Percentiles rank a stretch among this genome's conserved stretches.
These are phyloP conservation scores for Tolypocladium nubicola DNA, from an alignment of 2,329 filamentous ascomycete species.

Conservation along the genomic window DNA sequence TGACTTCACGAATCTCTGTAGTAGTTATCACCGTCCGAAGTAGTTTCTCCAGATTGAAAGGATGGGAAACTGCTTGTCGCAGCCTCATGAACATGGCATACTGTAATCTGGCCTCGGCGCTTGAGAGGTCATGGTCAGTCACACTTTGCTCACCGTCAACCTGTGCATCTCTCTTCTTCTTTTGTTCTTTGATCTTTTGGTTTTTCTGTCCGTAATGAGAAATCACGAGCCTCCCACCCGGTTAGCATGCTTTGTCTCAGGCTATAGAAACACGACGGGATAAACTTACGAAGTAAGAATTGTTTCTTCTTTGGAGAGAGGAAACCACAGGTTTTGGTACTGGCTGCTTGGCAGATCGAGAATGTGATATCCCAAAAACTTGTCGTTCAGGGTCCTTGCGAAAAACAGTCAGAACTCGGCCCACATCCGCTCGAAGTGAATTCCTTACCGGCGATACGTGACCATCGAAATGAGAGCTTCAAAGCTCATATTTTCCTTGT, in stretches of 20 bases:
- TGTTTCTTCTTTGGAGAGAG: slow-evolving; percentile 14
- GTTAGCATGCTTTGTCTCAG: too few species aligned
- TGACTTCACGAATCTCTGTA: background rate
- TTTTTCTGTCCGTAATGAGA: too few species aligned
- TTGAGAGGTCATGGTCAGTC: too few species aligned
- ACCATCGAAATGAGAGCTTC: slow-evolving; percentile 10
- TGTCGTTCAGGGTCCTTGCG: slow-evolving; percentile 14
- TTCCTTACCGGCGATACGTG: slow-evolving; percentile 17
- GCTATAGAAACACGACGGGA: too few species aligned
- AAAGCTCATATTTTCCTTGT: slow-evolving; percentile 6
- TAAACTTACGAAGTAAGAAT: slow-evolving; percentile 14
- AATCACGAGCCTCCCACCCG: too few species aligned
- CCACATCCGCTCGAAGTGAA: background rate
- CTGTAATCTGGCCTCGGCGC: too few species aligned
- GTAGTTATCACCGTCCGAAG: slow-evolving; percentile 2
- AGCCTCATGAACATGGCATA: background rate
- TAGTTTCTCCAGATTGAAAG: slow-evolving; percentile 16
- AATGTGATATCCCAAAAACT: slow-evolving; percentile 15
- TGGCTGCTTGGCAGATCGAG: slow-evolving; percentile 11
- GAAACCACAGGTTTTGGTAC: slow-evolving; percentile 10
- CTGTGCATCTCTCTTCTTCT: too few species aligned
- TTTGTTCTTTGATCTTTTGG: background rate
- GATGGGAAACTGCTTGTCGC: slow-evolving; percentile 15
- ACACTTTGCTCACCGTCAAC: too few species aligned
- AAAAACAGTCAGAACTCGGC: background rate